Evolutionary conservation across 371 early-diverging fungal species (phyloP).

Genomic region (Dichotomocladium elegans): DNA sequence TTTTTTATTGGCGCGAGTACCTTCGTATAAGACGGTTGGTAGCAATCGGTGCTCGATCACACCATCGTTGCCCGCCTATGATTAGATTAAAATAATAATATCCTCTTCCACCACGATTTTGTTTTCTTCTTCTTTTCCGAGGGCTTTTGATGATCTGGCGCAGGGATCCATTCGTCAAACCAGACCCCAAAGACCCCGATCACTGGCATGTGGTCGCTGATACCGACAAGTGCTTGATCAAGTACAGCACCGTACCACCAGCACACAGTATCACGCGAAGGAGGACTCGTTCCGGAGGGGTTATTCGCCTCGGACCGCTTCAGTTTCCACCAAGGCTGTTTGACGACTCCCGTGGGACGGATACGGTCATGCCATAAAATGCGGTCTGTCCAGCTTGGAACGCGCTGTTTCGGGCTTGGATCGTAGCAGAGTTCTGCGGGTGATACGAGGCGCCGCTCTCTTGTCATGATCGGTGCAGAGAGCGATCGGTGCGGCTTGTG

Average conservation of each 20-base stretch:
- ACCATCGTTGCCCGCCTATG: slow-evolving; percentile 12
- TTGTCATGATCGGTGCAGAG: no score
- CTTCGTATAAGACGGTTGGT: no score
- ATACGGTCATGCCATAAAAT: slow-evolving; percentile 63
- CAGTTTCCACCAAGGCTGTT: slow-evolving; percentile 11
- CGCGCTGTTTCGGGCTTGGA: slow-evolving; percentile 75
- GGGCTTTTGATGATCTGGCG: not conserved
- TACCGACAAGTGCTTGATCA: slow-evolving; percentile 25
- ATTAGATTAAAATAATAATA: no score
- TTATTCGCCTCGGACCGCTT: no score
- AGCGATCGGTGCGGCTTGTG: slow-evolving; percentile 4
- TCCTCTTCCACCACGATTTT: not conserved
- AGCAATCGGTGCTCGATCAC: no score
- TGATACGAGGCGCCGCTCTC: slow-evolving; percentile 1
- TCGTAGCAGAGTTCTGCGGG: slow-evolving; percentile 50
- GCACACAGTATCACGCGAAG: slow-evolving; percentile 18
- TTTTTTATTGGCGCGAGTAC: no score
- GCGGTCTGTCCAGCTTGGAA: slow-evolving; percentile 91
- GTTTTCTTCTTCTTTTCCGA: not conserved
- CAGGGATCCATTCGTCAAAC: slow-evolving; percentile 37
- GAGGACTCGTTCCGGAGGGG: not conserved
- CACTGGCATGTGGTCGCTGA: slow-evolving; percentile 59
- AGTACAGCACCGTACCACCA: slow-evolving; percentile 35
- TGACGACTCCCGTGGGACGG: no score
- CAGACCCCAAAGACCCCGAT: slow-evolving; percentile 53